Base-by-base conservation (phyloP, 2,329 filamentous ascomycete genomes). In the Diaporthe sp. region DNA sequence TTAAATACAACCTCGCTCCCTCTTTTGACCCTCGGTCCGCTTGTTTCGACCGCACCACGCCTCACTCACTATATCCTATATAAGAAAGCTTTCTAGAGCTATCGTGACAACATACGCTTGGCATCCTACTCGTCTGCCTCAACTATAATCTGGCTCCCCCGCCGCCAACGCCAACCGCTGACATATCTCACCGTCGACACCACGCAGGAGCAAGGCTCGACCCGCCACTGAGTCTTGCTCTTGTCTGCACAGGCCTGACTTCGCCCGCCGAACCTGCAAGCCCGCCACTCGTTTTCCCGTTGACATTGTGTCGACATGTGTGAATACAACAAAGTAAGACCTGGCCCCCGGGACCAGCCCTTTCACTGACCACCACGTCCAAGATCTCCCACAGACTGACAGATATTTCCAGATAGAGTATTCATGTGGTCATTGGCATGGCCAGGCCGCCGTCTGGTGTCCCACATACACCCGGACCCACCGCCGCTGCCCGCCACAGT, bases 361-460 rank as follows among this genome's bases (percentile, higher is more conserved):
- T 46, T n/a, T 7, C 19, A 5, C 42, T 6, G 0, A 5, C 34
- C 17, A 25, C 44, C 22, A 53, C 22, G 7, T 5, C 4, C 37
- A 58, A 28, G 39, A 10, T 28, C 13, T 22, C 13, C 22, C 44
- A 13, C 9, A 60, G 28, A 28, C 65, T 65, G n/a, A 57, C 46
- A 58, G 12, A 62, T 31, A n/a, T 62, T n/a, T 28, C 34, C 19
- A 72, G 88, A 88, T 88, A 75, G 86, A 89, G 76, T 84, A 89
- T 76, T 87, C 88, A 81, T 89, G 88, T 77, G 85, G 87, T 72
- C 87, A 89, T 80, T 88, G 87, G 82, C 88, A 89, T 78, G 80
- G 86, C 77, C 85, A 87, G 74, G 85, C 86, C 76, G 86, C 85
- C 37, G 74, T 78, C 67, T 87, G 85, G 85, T 87, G 85, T 71